Evolutionary conservation across 148 eudicot species (phyloP).

Genomic region (Oxyria digyna): DNA sequence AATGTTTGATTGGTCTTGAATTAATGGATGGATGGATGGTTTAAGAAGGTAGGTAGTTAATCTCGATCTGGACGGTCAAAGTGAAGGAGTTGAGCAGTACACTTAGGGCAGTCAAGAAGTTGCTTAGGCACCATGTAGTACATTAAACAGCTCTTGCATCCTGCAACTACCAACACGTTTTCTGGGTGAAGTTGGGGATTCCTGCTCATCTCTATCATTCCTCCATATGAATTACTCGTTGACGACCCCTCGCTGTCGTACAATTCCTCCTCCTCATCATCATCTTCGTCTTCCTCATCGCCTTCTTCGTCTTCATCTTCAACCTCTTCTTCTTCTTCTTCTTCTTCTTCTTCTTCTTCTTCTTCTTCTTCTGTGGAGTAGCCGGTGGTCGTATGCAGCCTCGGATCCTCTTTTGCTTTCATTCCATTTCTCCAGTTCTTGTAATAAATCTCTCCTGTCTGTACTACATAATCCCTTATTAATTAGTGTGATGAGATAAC

Average conservation of each 20-base stretch:
- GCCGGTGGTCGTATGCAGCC: conserved; percentile 18
- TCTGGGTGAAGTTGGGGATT: conserved; percentile 6
- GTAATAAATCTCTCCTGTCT: conserved; percentile 91
- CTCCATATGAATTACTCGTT: conserved; percentile 17
- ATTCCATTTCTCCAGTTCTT: conserved; percentile 81
- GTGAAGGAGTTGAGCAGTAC: conserved; percentile 79
- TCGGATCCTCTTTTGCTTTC: conserved; percentile 62
- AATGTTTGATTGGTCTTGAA: no score
- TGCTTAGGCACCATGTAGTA: conserved; percentile 92
- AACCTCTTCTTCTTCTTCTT: no score
- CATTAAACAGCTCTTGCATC: conserved; percentile 89
- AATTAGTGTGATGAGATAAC: background rate
- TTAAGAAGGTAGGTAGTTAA: background rate
- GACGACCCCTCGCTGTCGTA: conserved; percentile 50
- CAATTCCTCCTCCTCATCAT: conserved; percentile 18
- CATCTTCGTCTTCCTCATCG: no score
- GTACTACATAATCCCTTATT: background rate
- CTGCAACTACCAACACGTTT: conserved; percentile 64
- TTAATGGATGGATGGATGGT: no score
- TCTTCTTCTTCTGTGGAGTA: conserved; percentile 17
- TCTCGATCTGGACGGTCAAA: conserved; percentile 26
- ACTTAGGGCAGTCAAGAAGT: conserved; percentile 64
- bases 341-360: conserved; percentile 12
- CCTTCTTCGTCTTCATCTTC: no score
- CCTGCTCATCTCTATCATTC: conserved; percentile 10